phyloP scores from a whole-genome alignment of 495 filamentous ascomycete genomes.

The Penicillium psychrofluorescens region DNA sequence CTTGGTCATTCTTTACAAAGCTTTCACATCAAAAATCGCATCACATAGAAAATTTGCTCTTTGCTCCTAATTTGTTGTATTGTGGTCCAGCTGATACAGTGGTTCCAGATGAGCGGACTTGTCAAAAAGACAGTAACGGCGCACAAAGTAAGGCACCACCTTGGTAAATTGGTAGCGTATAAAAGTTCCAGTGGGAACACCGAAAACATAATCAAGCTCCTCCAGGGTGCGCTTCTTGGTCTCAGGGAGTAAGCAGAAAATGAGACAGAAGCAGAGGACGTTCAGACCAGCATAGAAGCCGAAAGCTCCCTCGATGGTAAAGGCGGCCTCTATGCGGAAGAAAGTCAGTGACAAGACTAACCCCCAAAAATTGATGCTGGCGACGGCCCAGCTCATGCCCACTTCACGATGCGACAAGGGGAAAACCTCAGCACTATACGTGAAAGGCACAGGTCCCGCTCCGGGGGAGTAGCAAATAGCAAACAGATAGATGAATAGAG shows the following conservation, averaged over 20 bases:
- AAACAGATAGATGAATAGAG: slow-evolving; percentile 67
- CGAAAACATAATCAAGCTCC: slow-evolving; percentile 40
- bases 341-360: slow-evolving; percentile 60
- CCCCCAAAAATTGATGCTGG: slow-evolving; percentile 50
- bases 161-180: too few species aligned
- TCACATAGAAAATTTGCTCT: too few species aligned
- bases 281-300: slow-evolving; percentile 48
- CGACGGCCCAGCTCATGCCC: slow-evolving; percentile 50
- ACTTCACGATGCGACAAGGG: slow-evolving; percentile 26
- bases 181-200: slow-evolving; percentile 24
- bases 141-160: too few species aligned
- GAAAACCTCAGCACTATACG: slow-evolving; percentile 73
- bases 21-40: too few species aligned
- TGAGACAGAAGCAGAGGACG: slow-evolving; percentile 22
- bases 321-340: slow-evolving; percentile 47
- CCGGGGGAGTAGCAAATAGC: slow-evolving; percentile 69
- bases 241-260: slow-evolving; percentile 32
- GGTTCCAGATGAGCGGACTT: too few species aligned
- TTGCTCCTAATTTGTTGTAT: too few species aligned
- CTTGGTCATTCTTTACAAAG: too few species aligned
- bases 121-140: too few species aligned
- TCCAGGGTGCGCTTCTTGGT: slow-evolving; percentile 40
- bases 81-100: too few species aligned
- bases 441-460: slow-evolving; percentile 77
- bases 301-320: slow-evolving; percentile 56